Conservation (phyloP, 495 filamentous ascomycete genomes). For the Lentithecium fluviatile region DNA sequence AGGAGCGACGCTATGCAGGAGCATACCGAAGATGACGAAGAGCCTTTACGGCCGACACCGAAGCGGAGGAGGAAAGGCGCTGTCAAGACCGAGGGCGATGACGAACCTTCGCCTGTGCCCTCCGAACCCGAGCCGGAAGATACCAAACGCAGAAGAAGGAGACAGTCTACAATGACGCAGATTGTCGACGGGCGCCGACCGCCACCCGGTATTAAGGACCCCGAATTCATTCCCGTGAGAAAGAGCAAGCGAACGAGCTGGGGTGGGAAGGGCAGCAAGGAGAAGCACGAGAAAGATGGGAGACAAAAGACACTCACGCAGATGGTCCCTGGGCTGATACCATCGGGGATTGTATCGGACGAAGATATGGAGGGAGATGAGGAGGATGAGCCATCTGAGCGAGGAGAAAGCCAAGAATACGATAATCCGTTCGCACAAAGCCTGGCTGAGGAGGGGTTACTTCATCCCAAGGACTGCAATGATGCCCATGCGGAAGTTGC, state of each 20-base stretch:
- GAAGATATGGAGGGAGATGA: conserved; percentile 17
- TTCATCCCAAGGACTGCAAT: not conserved
- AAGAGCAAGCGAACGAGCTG: conserved; percentile 19
- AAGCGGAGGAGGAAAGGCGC: conserved; percentile 17
- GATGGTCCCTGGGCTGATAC: conserved; percentile 24
- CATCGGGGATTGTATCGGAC: conserved; percentile 5
- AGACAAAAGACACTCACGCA: conserved; percentile 31
- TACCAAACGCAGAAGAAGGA: not conserved
- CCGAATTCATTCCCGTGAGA: conserved; percentile 19
- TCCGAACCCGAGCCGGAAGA: not conserved
- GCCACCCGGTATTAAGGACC: conserved; percentile 18
- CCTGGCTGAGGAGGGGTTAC: not conserved
- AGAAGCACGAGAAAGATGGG: conserved; percentile 5
- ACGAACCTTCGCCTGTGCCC: no score
- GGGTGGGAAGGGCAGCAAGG: conserved; percentile 7
- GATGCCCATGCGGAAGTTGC: not conserved
- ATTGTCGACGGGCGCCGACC: conserved; percentile 12
- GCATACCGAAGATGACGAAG: conserved; percentile 8
- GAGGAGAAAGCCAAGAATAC: conserved; percentile 11
- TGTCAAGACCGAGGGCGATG: no score
- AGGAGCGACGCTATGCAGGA: conserved; percentile 3
- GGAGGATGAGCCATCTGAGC: conserved; percentile 8
- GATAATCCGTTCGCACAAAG: not conserved
- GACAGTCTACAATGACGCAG: conserved; percentile 34
- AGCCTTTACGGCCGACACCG: not conserved